phyloP scores from a whole-genome alignment of 495 filamentous ascomycete genomes.

The Xylaria palmicola region DNA sequence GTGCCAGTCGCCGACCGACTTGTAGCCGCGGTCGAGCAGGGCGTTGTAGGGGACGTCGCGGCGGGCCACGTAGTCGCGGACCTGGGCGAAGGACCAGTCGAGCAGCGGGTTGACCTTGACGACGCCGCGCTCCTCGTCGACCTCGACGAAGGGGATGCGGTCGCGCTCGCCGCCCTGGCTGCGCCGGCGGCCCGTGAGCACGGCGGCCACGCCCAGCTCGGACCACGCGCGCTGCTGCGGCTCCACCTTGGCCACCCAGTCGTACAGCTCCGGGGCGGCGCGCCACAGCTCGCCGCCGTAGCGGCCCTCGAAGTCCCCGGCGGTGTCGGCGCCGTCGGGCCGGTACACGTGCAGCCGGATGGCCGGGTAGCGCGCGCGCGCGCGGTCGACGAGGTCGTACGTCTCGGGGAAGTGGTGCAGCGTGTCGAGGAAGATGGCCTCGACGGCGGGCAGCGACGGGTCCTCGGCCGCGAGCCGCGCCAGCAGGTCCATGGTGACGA shows the following conservation, averaged over 20 bases:
- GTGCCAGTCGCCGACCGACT: conserved; percentile 97
- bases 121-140: conserved; percentile 81
- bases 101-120: conserved; percentile 99
- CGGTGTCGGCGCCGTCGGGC: conserved; percentile 67
- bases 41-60: conserved; percentile 92
- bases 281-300: conserved; percentile 88
- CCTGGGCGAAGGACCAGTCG: conserved; percentile 91
- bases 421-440: conserved; percentile 96
- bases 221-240: conserved; percentile 89
- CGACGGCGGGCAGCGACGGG: conserved; percentile 61
- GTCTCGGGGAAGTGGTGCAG: conserved; percentile 95
- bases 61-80: conserved; percentile 79
- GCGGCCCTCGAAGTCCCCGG: conserved; percentile 72
- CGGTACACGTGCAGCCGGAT: conserved; percentile 85
- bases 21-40: conserved; percentile 88
- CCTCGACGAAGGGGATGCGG: conserved; percentile 82
- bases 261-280: conserved; percentile 81
- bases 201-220: conserved; percentile 84
- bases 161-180: conserved; percentile 94
- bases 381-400: conserved; percentile 72
- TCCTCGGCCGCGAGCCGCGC: conserved; percentile 75
- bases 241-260: conserved; percentile 97
- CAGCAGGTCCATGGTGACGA: conserved; percentile 93
- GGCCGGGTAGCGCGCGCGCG: conserved; percentile 72
- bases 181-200: conserved; percentile 88